phyloP scores from a whole-genome alignment of 176 grass and related monocot genomes.

The Zoysia japonica region DNA sequence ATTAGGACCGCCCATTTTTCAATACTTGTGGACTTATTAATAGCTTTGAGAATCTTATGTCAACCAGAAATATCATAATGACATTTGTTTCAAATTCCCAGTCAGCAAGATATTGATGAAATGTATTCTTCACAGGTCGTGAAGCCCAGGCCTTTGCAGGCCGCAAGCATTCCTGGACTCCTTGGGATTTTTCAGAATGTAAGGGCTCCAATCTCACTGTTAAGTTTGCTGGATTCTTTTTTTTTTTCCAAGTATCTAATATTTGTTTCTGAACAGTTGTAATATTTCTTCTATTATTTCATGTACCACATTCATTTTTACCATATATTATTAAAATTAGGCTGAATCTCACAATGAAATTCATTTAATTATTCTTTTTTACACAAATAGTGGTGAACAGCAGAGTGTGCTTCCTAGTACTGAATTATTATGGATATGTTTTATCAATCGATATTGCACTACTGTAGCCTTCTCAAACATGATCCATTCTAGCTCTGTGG shows the following conservation, averaged over 20 bases:
- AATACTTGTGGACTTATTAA: background rate
- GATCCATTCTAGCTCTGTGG: slow-evolving; percentile 17
- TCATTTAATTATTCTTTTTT: background rate
- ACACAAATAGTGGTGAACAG: background rate
- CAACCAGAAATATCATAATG: background rate
- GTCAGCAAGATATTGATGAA: slow-evolving; percentile 28
- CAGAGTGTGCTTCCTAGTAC: background rate
- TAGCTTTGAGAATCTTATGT: background rate
- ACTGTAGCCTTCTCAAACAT: background rate
- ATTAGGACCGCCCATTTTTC: background rate
- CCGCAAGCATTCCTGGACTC: slow-evolving; percentile 94
- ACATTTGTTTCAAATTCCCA: background rate
- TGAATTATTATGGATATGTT: background rate
- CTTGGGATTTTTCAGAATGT: slow-evolving; percentile 98
- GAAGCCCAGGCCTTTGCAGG: slow-evolving; percentile 91
- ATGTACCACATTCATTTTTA: background rate
- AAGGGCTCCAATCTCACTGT: slow-evolving; percentile 7
- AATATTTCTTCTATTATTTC: background rate
- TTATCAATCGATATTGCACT: background rate
- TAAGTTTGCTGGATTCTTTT: background rate
- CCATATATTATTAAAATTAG: background rate
- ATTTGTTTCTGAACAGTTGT: slow-evolving; percentile 8
- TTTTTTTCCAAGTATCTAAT: background rate
- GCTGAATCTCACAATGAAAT: background rate
- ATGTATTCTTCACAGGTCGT: slow-evolving; percentile 54